Conservation (phyloP, 768 basidiomycete genomes). For the Amanita pallidorosea region DNA sequence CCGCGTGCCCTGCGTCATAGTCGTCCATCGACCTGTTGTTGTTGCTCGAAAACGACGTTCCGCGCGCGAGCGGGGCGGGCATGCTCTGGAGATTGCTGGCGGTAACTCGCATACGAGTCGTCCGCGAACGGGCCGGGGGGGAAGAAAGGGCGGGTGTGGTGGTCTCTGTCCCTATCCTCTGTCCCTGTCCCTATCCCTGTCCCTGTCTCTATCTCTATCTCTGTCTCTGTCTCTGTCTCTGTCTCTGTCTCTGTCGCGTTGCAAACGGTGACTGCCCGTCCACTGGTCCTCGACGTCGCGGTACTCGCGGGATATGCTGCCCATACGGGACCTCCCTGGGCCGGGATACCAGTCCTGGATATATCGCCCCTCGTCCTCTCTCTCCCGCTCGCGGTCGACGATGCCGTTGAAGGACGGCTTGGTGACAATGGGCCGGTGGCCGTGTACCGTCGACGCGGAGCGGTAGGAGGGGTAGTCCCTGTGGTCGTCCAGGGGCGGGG, state of each 20-base stretch:
- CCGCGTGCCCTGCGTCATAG: not conserved
- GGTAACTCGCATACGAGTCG: not conserved
- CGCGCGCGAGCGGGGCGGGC: not conserved
- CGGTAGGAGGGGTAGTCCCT: not conserved
- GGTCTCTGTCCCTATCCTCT: not conserved
- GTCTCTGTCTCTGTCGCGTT: not conserved
- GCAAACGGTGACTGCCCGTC: not conserved
- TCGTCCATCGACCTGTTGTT: constrained; percentile 1
- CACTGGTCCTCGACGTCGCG: not conserved
- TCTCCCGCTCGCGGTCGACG: not conserved
- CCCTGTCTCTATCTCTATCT: not conserved
- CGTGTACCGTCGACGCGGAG: not conserved
- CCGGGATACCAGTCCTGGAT: not conserved
- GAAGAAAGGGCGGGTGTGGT: not conserved
- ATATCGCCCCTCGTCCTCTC: not conserved
- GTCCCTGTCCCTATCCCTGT: not conserved
- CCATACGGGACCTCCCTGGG: not conserved
- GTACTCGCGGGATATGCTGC: not conserved
- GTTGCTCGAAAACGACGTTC: not conserved
- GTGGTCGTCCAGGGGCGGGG: not conserved
- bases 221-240: not conserved
- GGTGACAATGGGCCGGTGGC: not conserved
- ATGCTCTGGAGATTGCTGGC: not conserved
- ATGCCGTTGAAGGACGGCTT: not conserved
- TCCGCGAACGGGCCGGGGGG: not conserved